Evolutionary conservation across 2,329 filamentous ascomycete genomes (phyloP), one percentile per base, ranked within the genome.

Genomic region (Metarhizium guizhouense): DNA sequence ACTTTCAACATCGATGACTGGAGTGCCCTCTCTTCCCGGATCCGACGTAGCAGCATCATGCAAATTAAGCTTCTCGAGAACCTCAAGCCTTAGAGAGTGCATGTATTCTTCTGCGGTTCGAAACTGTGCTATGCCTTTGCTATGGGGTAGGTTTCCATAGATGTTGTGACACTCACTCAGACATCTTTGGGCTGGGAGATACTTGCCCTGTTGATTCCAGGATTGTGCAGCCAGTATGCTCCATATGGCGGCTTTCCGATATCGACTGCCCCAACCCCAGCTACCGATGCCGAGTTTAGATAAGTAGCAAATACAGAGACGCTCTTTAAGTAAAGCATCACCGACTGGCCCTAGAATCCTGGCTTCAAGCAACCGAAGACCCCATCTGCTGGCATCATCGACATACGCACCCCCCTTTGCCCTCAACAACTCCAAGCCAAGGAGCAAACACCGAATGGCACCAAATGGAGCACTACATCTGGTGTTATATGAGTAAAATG

Each of bases 401-500:
- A 90, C 81, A 29, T 87, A 88, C 3, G 86, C 83, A 13, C 89
- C 88, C 29, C 90, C 90, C 6, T 92, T 82, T 11, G 94, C 77
- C 42, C 89, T 86, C 2, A 97, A 76, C 1, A 99, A 81, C 68
- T 99, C 95, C 30, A 94, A 76, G 0, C 85, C 83, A 0, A 97
- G 74, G 0, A 86, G 74, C 8, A 96, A 76, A 59, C 86, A 88
- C 11, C 95, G 87, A 16, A 95, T 73, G 0, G 92, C 88, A 54
- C 90, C 87, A 65, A 91, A 93, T 0, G 89, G 83, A 30, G 87
- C 83, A 50, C 81, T 85, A 64, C 90, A 96, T 51, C 93, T 83
- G 16, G 90, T 93, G 52, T 90, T 83, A 68, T 97, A 99, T 0
- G 91, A 96, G 71, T 99, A 97, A 56, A 86, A 87, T 0, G 93